phyloP scores from a whole-genome alignment of 768 basidiomycete species.

The Tricholoma matsutake region DNA sequence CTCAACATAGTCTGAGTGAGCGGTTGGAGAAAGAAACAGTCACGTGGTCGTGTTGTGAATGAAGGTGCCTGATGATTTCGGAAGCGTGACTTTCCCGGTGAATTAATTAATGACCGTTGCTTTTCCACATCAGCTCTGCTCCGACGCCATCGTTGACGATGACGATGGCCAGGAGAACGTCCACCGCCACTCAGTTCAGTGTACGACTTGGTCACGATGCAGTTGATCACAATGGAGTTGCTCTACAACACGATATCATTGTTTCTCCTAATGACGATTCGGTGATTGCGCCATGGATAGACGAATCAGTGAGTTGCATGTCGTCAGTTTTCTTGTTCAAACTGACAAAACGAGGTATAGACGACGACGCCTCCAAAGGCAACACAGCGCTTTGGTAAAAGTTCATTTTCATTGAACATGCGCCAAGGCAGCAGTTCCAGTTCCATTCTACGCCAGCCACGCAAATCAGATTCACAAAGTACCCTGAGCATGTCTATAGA shows the following conservation, averaged over 20 bases:
- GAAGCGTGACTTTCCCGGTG: too few relatives aligned
- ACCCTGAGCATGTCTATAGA: constrained; percentile 30
- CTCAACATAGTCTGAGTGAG: constrained; percentile 36
- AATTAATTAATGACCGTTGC: too few relatives aligned
- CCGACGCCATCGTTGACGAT: background rate
- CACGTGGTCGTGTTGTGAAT: background rate
- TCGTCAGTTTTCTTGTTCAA: background rate
- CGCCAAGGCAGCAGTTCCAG: constrained; percentile 17
- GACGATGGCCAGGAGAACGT: constrained; percentile 1
- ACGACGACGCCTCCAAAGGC: too few relatives aligned
- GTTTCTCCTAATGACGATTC: constrained; percentile 15
- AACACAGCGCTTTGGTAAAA: constrained; percentile 17
- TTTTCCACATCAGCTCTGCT: background rate
- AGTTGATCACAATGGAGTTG: constrained; percentile 22
- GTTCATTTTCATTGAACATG: constrained; percentile 31
- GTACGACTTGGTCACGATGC: constrained; percentile 14
- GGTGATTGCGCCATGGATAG: constrained; percentile 29
- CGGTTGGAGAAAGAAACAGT: background rate
- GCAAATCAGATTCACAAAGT: constrained; percentile 35
- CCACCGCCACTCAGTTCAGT: background rate
- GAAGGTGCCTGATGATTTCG: too few relatives aligned
- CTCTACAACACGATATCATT: constrained; percentile 15
- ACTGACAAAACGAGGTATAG: background rate
- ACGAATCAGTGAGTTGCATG: constrained; percentile 23
- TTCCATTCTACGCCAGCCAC: constrained; percentile 28